Evolutionary conservation across 495 filamentous ascomycete species (phyloP), one percentile per base, ranked within the genome.

Genomic region (Daldinia loculata): DNA sequence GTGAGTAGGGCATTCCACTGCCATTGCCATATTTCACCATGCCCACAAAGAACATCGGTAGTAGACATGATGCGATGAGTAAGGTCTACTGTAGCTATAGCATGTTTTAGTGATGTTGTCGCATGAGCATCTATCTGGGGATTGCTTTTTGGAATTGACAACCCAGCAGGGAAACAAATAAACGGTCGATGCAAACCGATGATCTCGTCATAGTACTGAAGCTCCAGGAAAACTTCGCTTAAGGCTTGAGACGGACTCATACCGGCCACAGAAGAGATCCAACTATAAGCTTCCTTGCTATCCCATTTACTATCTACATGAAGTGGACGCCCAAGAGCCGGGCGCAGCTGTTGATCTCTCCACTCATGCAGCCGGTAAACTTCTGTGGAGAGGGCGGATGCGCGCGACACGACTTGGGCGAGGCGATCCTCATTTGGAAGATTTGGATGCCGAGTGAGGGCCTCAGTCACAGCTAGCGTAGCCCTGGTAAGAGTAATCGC

Each of bases 1-100:
- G 78, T 79, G 29, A 80, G 60, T 7, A 78, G 57, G 26, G 78
- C 77, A 56, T 80, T 79, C 77, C 75, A 79, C 14, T 71, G 63
- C 70, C 76, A 79, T 39, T 79, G 77, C 36, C 79, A 79, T 4
- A 80, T 26, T 22, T 79, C 78, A 34, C 69, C 66, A 39, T 38
- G 58, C 9, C 78, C 75, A 57, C 76, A 58, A 22, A 78, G 61
- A 9, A 66, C 50, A 29, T 80, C 78, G 14, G 71, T 64, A 15
- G 43, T 51, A 6, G 65, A 65, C 73, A 78, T 72, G 12, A 66
- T 66, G 19, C 29, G 39, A 39, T 80, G 69, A 0, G 67, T 60
- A 26, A 74, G 51, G 27, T 69, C 36, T 22, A 74, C 68, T 5
- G 69, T 70, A 6, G 63, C 66, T 32, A 78, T 55, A 12, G 77